phyloP scores from a whole-genome alignment of 495 filamentous ascomycete genomes.

The Xylaria sp. region DNA sequence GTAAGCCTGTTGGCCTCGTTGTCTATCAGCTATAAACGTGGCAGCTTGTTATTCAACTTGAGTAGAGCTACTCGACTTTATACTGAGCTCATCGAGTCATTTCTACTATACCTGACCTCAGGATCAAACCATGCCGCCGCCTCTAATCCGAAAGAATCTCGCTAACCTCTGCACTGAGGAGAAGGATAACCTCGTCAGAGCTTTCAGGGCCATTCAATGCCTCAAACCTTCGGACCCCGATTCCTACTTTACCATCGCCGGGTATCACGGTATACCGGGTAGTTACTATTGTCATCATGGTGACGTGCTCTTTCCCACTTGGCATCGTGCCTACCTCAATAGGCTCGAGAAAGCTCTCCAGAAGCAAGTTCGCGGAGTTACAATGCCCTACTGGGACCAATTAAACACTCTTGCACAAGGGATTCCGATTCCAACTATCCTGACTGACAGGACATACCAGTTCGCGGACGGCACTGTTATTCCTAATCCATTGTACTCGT shows the following conservation, averaged over 20 bases:
- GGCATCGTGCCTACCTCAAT: constrained; percentile 45
- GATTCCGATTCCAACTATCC: neutral
- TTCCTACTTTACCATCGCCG: constrained; percentile 39
- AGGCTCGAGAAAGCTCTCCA: constrained; percentile 35
- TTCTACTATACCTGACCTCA: neutral
- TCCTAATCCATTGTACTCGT: constrained; percentile 38
- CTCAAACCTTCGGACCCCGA: constrained; percentile 23
- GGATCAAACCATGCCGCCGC: neutral
- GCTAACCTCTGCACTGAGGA: neutral
- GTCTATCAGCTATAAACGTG: neutral
- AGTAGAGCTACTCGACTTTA: neutral
- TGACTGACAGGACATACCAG: constrained; percentile 24
- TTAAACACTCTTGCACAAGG: neutral
- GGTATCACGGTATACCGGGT: constrained; percentile 40
- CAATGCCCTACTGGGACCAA: constrained; percentile 37
- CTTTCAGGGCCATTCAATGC: constrained; percentile 24
- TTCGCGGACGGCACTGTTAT: constrained; percentile 23
- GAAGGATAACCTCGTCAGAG: constrained; percentile 30
- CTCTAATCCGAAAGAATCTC: constrained; percentile 2
- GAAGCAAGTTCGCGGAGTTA: constrained; percentile 14
- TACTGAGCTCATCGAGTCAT: neutral
- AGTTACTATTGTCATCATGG: constrained; percentile 47
- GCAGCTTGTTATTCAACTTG: neutral
- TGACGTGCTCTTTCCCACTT: constrained; percentile 52
- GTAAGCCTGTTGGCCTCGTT: neutral